Conservation (phyloP, 148 eudicot species). For the Cornus suecica region DNA sequence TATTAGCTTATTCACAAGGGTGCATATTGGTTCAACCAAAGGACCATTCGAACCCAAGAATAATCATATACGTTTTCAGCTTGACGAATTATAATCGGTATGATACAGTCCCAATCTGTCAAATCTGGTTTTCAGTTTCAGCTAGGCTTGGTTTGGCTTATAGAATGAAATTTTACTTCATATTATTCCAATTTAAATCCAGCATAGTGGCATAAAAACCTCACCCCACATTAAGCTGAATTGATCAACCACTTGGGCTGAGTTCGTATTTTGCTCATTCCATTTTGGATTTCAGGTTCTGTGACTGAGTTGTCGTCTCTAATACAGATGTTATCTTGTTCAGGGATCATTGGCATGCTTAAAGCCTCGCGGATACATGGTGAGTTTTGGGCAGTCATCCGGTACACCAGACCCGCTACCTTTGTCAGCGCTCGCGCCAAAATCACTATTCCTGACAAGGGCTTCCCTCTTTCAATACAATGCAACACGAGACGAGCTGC, state of each 20-base stretch:
- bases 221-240: background rate
- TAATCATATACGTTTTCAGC: too few species aligned
- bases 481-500: constrained; percentile 52
- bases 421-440: constrained; percentile 50
- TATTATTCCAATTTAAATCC: background rate
- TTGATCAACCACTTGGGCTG: background rate
- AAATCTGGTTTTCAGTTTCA: background rate
- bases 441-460: constrained; percentile 63
- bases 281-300: background rate
- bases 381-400: constrained; percentile 63
- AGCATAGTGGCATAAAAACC: background rate
- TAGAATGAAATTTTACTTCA: background rate
- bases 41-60: too few species aligned
- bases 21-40: background rate
- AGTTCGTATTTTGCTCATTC: background rate
- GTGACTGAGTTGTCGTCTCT: background rate
- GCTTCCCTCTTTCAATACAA: constrained; percentile 53
- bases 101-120: background rate
- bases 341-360: constrained; percentile 79
- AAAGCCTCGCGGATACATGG: constrained; percentile 66
- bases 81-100: too few species aligned
- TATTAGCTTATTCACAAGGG: background rate
- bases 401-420: constrained; percentile 64
- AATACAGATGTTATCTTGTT: background rate
- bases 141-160: background rate